Evolutionary conservation across 2,329 filamentous ascomycete species (phyloP).

Genomic region (Fusarium continuum): DNA sequence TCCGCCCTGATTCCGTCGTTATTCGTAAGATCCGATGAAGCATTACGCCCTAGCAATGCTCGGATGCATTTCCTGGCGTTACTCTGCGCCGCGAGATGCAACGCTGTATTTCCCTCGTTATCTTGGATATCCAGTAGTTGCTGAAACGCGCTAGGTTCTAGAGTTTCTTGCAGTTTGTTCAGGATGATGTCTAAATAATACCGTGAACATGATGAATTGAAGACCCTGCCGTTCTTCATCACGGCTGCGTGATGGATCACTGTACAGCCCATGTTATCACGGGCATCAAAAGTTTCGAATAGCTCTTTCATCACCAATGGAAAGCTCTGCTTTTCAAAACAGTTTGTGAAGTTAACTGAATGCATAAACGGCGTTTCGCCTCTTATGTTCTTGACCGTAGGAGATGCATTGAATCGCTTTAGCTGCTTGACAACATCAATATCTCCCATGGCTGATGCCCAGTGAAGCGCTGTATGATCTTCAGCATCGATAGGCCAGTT

Average conservation of each 20-base stretch:
- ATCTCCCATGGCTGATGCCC: conserved; percentile 98
- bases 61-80: conserved; percentile 91
- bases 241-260: conserved; percentile 95
- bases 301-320: conserved; percentile 84
- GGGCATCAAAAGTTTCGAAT: conserved; percentile 79
- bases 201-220: conserved; percentile 86
- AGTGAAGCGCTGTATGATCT: conserved; percentile 91
- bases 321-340: conserved; percentile 92
- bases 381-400: conserved; percentile 74
- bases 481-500: conserved; percentile 95
- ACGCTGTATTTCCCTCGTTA: conserved; percentile 86
- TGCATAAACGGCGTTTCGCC: conserved; percentile 95
- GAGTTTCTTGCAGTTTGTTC: conserved; percentile 82
- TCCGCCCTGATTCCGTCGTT: conserved; percentile 83
- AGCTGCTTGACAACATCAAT: conserved; percentile 90
- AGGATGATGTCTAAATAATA: conserved; percentile 95
- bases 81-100: conserved; percentile 78
- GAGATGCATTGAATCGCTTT: conserved; percentile 79
- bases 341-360: conserved; percentile 95
- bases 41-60: conserved; percentile 79
- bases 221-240: conserved; percentile 81
- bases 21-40: conserved; percentile 84
- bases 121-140: conserved; percentile 84
- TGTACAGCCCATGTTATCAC: conserved; percentile 83
- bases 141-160: conserved; percentile 79